Evolutionary conservation across 2,329 filamentous ascomycete genomes (phyloP), one percentile per base, ranked within the genome.

Genomic region (Penicillium sp.): DNA sequence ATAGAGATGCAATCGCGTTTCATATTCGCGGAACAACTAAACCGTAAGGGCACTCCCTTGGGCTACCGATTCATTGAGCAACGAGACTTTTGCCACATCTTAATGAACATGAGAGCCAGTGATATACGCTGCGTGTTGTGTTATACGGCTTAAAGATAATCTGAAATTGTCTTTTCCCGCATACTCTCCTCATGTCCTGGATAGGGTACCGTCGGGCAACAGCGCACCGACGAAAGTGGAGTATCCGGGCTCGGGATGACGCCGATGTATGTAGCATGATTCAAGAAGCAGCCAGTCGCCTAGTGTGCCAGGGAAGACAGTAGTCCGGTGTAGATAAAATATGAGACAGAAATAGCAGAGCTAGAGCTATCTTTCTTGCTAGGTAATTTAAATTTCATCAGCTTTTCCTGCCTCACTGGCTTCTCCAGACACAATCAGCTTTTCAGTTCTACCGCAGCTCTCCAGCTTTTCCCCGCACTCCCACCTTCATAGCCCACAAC

Each of bases 201-300:
- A 14, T 13, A 9, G 1, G 10, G n/a, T 19, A 42, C 23, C 19
- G 10, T 33, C 50, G 50, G 50, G 37, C 25, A 16, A 10, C 50
- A 44, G 50, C 45, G 50, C 4, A 52, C 50, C 50, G 50, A 44
- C 13, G 26, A 31, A 52, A 52, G 50, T 33, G 50, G 50, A 44
- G 50, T 27, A 37, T 16, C 14, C 50, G 26, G 16, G 26, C n/a
- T 27, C 26, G 16, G 50, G 21, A 21, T 44, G 37, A 21, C 50
- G 26, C 25, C 37, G 39, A 42, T n/a, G 29, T 21, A 35, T 23
- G n/a, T 19, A 37, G 31, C 31, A 23, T 35, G 19, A 42, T 27
- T 21, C 21, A 42, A 26, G 9, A 26, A 29, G 44, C 8, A 19
- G 9, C 11, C 43, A 16, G 7, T 11, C 37, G 2, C 35, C 35